Base-by-base conservation (phyloP, 805 yeast species). In the Sugiyamaella boreocaroliniensis region DNA sequence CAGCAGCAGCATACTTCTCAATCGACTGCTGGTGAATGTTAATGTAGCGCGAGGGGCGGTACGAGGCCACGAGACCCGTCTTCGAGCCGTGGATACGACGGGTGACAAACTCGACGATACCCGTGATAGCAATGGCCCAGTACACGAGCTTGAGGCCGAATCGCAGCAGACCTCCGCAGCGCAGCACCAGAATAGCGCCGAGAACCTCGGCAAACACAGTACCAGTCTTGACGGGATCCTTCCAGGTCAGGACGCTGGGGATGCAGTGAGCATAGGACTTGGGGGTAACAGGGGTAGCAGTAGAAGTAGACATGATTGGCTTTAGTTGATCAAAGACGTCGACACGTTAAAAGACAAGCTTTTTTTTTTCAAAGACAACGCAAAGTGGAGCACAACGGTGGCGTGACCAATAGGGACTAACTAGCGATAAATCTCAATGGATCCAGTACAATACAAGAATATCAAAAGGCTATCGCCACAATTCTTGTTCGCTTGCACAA, bases 91-190 rank as follows among this genome's bases (percentile, higher is more conserved):
- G 77, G 59, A 85, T 70, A 43, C 81, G 62, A 65, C 85, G 85
- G 56, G 95, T 85, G 53, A 76, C 75, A 65, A 83, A 86, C 74
- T 90, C 97, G 52, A 83, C 86, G 52, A 79, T 75, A 49, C 89
- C 93, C 48, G 92, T 77, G 29, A 78, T 59, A 50, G 77, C 72
- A 57, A 89, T 75, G 26, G 77, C 81, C 56, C 82, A 69, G 67
- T 81, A 81, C 51, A 81, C 71, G 45, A 84, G 51, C 42, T 63
- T 58, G 56, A 68, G 56, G 26, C 59, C 58, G 40, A 60, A 52
- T 45, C 70, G 64, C 53, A 68, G 55, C 42, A 66, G 58, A 46
- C 59, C 55, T 45, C 65, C 63, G 56, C 59, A 60, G 43, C 64
- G 56, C 49, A 67, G 52, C 34, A 66, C 60, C 45, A 87, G 65